Conservation (phyloP, 1,139 yeast species). For the Protomyces inundatus region DNA sequence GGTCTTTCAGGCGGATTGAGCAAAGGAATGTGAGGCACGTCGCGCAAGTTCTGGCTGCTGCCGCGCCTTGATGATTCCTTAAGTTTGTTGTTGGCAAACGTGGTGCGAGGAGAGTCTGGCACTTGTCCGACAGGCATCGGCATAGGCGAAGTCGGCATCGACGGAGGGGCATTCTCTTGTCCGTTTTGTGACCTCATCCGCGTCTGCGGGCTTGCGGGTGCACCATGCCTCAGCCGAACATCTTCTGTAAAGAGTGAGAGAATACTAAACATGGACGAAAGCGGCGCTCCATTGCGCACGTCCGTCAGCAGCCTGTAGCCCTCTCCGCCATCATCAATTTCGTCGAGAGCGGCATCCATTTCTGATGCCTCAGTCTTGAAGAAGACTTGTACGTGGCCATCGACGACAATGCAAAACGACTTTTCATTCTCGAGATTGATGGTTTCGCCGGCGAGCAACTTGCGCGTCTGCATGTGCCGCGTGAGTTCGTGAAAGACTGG, state of each 20-base stretch:
- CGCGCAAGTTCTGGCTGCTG: not conserved
- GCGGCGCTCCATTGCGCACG: conserved; percentile 75
- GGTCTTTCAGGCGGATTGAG: conserved; percentile 1
- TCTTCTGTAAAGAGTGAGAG: conserved; percentile 60
- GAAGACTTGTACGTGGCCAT: conserved; percentile 79
- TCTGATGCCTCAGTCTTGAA: conserved; percentile 46
- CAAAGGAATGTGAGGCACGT: conserved; percentile 16
- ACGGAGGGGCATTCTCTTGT: not conserved
- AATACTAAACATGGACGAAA: conserved; percentile 76
- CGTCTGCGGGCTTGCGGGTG: not conserved
- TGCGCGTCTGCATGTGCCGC: conserved; percentile 84
- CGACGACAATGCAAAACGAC: conserved; percentile 92
- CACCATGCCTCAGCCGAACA: conserved; percentile 30
- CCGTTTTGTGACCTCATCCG: not conserved
- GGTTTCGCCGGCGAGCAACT: conserved; percentile 69
- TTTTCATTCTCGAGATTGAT: conserved; percentile 64
- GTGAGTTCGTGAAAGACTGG: conserved; percentile 91
- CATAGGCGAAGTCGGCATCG: not conserved
- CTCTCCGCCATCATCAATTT: conserved; percentile 47
- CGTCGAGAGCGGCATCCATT: conserved; percentile 39
- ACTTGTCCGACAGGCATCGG: not conserved
- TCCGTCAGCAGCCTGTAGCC: conserved; percentile 74
- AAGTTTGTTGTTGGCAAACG: not conserved
- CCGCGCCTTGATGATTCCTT: not conserved
- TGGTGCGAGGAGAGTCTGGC: conserved; percentile 4